Evolutionary conservation across 345 rosid genomes (phyloP), one percentile per base, ranked within the genome.

Genomic region (Draba incana): DNA sequence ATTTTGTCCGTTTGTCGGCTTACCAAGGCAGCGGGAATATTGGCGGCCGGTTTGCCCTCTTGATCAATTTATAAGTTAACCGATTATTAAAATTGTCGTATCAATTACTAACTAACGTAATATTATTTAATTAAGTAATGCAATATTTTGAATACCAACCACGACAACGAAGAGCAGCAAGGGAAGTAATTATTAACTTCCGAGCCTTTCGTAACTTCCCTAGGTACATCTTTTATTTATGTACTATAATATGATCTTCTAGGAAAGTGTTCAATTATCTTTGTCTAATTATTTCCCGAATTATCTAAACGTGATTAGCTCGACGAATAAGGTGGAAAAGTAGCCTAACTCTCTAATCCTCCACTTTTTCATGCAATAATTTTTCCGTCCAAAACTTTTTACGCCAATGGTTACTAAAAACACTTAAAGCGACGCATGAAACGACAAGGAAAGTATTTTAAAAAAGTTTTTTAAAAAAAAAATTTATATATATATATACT

Each of bases 1-100:
- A 57, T 30, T 68, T 41, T 75, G 79, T 75, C 75, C 70, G 66
- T 63, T 52, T 75, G 70, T 75, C 79, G 79, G 79, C 75, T 69
- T 62, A 63, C 66, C 79, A 75, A 2, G 45, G 60, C 70, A 69
- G 70, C 79, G 74, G 69, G 74, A 61, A 68, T 75, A 75, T 75
- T 69, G 79, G 79, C 66, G 70, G 79, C 70, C 54, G 72, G 72
- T 74, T 74, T 66, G 56, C 68, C 20, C 68, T 66, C 65, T 75
- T 75, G 60, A 33, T 68, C 46, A 57, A 31, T 31, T 2, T 57
- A 9, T 30, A 16, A 46, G 16, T 13, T 58, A 42, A 38, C 11
- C 42, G 33, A 31, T 61, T 74, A 58, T 45, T 55, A 9, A 44
- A 39, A 46, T 20, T 10, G 16, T 35, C 28, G 10, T 23, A 41